Base-by-base conservation (phyloP, 2,329 filamentous ascomycete genomes). In the Stachybotrys elegans region DNA sequence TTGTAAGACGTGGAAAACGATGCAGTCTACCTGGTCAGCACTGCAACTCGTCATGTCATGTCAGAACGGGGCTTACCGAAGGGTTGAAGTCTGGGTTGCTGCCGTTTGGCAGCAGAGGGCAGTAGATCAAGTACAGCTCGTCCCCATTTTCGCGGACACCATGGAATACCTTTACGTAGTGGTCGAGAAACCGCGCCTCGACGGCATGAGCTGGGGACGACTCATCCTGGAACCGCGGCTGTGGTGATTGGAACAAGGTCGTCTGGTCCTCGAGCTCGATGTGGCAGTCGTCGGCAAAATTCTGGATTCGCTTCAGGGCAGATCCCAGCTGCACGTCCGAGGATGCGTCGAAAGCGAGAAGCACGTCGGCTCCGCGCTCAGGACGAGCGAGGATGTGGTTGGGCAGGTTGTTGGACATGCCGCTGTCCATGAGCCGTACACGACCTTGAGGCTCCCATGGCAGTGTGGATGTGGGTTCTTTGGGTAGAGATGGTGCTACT, bases 1-100 rank as follows among this genome's bases (percentile, higher is more conserved):
- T 57, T 57, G 1, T 53, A 52, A 0, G 54, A 57, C 0, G 49
- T 57, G 0, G 54, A 57, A 3, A 57, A 55, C 0, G 51, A 38
- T 1, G 47, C 48, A 0, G 42, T 49, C 54, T 57, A 2, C 17
- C 19, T 6, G 52, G 48, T 4, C 22, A 29, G 19, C n/a, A 23
- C 16, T 11, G 2, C 3, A 1, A 0, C 2, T 4, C 8, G 9
- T 19, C 5, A 2, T 1, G 8, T 40, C 13, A 6, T 19, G 20
- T 12, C 5, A 5, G 4, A 9, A 6, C 2, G 5, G 4, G 6
- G 13, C 51, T 35, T 20, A 55, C 54, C 0, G 52, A 51, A 1
- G 54, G 54, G 4, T 55, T 36, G 6, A 47, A 54, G 1, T 4
- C 5, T 0, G 47, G 46, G 2, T 54, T 52, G 5, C 13, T 1